Base-by-base conservation (phyloP, 176 grass and related monocot genomes). In the Eremochloa ophiuroides region DNA sequence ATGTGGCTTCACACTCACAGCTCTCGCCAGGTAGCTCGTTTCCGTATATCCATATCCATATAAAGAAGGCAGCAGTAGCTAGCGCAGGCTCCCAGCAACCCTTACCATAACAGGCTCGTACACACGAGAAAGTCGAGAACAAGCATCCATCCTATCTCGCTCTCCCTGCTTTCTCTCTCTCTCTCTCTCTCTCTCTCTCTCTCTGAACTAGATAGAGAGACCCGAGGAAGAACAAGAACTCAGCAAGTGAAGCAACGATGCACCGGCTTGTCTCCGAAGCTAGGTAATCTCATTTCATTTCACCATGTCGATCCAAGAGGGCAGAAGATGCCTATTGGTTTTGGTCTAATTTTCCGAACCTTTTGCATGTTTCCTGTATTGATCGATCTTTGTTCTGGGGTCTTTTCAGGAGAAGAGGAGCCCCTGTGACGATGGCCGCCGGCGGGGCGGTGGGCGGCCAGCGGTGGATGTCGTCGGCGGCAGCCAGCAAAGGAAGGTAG, bases 401-500 rank as follows among this genome's bases (percentile, higher is more conserved):
- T 2, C 7, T 31, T 68, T 40, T 0, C 48, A 88, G 81, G 50
- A 88, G 82, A 29, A 74, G n/a, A 15, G 40, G 6, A 6, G 30
- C 44, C 0, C 2, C 10, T 58, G 80, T 1, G 43, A 41, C 3
- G 68, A 12, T 26, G 55, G n/a, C 55, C 10, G 6, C 13, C 60
- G 27, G 60, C 12, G 26, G 59, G 26, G 12, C 0, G 59, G 8
- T 15, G 23, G 26, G 65, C 63, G 53, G 20, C 34, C 20, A 26
- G 15, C 82, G 87, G 82, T 65, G 63, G 82, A 42, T 89, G 56
- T 71, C 82, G 18, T n/a, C 82, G 20, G 11, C 61, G 71, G 51
- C 72, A 12, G 47, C 10, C 2, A 13, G 2, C 51, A 64, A 35
- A 60, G 77, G 87, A 22, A 89, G 87, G 87, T 89, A 89, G 77